Evolutionary conservation across 139 green algal genomes (phyloP).

Genomic region (Coccomyxa sp.): DNA sequence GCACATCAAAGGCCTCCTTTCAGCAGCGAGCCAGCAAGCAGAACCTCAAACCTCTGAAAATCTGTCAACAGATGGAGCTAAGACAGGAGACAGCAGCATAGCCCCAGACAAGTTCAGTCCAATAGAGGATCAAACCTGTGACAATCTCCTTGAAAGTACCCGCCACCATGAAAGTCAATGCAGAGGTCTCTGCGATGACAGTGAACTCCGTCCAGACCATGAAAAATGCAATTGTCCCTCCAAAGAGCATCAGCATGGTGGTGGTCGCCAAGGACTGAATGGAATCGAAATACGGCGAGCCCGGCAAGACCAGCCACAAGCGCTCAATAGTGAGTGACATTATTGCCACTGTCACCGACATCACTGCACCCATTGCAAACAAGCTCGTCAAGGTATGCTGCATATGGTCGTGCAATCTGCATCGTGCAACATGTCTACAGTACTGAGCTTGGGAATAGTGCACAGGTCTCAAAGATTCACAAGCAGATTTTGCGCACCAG

Average conservation of each 20-base stretch:
- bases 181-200: slow-evolving; percentile 79
- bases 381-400: background rate
- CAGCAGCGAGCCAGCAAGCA: background rate
- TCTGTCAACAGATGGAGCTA: background rate
- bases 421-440: background rate
- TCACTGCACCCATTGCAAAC: slow-evolving; percentile 40
- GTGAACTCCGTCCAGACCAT: slow-evolving; percentile 77
- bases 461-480: background rate
- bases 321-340: slow-evolving; percentile 64
- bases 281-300: slow-evolving; percentile 68
- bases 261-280: slow-evolving; percentile 32
- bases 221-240: slow-evolving; percentile 73
- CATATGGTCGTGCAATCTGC: background rate
- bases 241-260: slow-evolving; percentile 42
- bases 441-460: background rate
- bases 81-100: no score
- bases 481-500: slow-evolving; percentile 6
- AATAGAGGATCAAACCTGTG: slow-evolving; percentile 27
- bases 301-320: slow-evolving; percentile 59
- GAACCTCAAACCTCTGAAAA: background rate
- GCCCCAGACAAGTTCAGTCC: no score
- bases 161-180: slow-evolving; percentile 91
- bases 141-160: slow-evolving; percentile 89
- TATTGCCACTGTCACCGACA: slow-evolving; percentile 62
- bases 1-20: background rate